Evolutionary conservation across 2,329 filamentous ascomycete species (phyloP), one percentile per base, ranked within the genome.

Genomic region (Sclerotinia sclerotiorum): DNA sequence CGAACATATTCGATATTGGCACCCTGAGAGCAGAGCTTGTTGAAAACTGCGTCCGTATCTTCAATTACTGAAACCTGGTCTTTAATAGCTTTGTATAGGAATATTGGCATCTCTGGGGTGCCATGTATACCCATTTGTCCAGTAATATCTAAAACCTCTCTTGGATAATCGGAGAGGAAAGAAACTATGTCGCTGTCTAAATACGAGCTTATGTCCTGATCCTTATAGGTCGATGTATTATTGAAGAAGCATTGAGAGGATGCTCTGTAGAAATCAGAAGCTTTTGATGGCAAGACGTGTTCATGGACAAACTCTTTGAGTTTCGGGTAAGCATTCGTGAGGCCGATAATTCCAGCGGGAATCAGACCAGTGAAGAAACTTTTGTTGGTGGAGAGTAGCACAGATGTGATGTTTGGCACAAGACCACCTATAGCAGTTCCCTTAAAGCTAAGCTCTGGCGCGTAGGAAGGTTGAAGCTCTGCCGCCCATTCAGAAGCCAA

Each of bases 401-500:
- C 79, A 2, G 72, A 77, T 1, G 76, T 77, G 13, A 81, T 72
- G 35, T 83, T 81, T 0, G 82, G 78, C 0, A 81, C 79, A 5
- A 83, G 70, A 0, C 84, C 84, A 4, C 85, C 84, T 0, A 86
- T 70, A 0, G 82, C 84, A 1, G 80, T 81, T 3, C 84, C 84
- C 0, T 77, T 77, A 44, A 87, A 79, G 2, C 78, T 75, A 6
- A 87, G 74, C 51, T 86, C 84, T 0, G 85, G 84, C 0, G 85
- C 85, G 69, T 87, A 87, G 5, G 77, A 76, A 0, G 79, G 77
- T 55, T 84, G 83, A 29, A 87, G 74, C 62, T 87, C 84, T 21
- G 82, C 81, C 0, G 85, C 85, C 79, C 81, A 84, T 42, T 83
- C 83, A 3, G 78, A 82, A 0, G 84, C 84, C 24, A 87, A 70